Evolutionary conservation across 805 yeast species (phyloP).

Genomic region (Metschnikowia proteae): DNA sequence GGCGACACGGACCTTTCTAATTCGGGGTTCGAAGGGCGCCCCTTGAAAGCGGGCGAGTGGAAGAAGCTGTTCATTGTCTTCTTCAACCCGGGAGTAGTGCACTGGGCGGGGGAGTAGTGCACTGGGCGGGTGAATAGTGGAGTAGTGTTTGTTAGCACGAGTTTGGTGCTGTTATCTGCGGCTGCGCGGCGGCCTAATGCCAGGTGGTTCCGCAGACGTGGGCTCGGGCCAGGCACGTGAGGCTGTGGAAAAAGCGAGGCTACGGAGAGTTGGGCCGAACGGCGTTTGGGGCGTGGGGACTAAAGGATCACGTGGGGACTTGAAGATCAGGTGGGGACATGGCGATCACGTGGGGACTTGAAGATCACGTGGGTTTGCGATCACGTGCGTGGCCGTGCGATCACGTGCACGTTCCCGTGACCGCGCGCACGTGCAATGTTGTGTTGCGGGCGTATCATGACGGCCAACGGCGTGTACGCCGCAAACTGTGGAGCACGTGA

Average conservation of each 20-base stretch:
- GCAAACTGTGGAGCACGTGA: conserved; percentile 1
- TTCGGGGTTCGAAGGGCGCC: conserved; percentile 10
- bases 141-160: background rate
- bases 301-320: no score
- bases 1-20: conserved; percentile 35
- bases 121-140: background rate
- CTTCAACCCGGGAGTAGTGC: conserved; percentile 4
- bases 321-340: no score
- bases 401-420: no score
- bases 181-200: background rate
- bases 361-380: no score
- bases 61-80: conserved; percentile 13
- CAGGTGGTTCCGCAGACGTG: no score
- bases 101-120: background rate
- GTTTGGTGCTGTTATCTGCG: conserved; percentile 2
- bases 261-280: no score
- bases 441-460: background rate
- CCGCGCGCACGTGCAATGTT: no score
- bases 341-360: no score
- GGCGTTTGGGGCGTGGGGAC: no score
- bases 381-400: no score
- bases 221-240: no score
- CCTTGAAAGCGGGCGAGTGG: conserved; percentile 20
- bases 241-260: no score
- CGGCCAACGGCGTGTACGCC: background rate